Conservation (phyloP, 345 rosid species). For the Citrus medica region DNA sequence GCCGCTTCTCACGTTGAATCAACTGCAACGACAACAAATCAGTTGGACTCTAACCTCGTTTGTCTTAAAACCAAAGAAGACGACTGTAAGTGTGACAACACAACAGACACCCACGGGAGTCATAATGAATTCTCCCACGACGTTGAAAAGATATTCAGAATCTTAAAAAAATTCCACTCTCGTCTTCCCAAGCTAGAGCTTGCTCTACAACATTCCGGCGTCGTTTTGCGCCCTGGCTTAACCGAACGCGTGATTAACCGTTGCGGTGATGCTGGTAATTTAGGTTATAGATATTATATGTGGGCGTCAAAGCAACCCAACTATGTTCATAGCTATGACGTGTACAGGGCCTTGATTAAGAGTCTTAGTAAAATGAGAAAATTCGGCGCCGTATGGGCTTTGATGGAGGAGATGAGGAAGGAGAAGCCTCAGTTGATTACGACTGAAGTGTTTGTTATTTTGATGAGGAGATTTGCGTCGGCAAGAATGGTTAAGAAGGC, state of each 20-base stretch:
- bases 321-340: constrained; percentile 59
- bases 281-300: constrained; percentile 73
- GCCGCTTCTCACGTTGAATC: background rate
- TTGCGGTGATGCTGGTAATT: constrained; percentile 86
- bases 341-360: constrained; percentile 70
- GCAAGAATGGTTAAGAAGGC: constrained; percentile 81
- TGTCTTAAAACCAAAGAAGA: constrained; percentile 30
- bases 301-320: constrained; percentile 89
- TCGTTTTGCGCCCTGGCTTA: constrained; percentile 58
- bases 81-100: background rate
- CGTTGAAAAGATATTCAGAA: constrained; percentile 75
- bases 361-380: constrained; percentile 82
- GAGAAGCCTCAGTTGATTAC: constrained; percentile 68
- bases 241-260: constrained; percentile 83
- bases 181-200: constrained; percentile 74
- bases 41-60: constrained; percentile 37
- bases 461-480: constrained; percentile 74
- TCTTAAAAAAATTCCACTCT: constrained; percentile 66
- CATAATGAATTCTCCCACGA: constrained; percentile 64
- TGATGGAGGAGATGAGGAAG: constrained; percentile 83
- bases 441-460: constrained; percentile 61
- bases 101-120: constrained; percentile 10
- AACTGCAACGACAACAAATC: background rate
- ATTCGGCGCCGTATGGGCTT: constrained; percentile 81
- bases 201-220: constrained; percentile 73